phyloP scores from a whole-genome alignment of 2,329 filamentous ascomycete genomes.

The Paecilomyces sp. region DNA sequence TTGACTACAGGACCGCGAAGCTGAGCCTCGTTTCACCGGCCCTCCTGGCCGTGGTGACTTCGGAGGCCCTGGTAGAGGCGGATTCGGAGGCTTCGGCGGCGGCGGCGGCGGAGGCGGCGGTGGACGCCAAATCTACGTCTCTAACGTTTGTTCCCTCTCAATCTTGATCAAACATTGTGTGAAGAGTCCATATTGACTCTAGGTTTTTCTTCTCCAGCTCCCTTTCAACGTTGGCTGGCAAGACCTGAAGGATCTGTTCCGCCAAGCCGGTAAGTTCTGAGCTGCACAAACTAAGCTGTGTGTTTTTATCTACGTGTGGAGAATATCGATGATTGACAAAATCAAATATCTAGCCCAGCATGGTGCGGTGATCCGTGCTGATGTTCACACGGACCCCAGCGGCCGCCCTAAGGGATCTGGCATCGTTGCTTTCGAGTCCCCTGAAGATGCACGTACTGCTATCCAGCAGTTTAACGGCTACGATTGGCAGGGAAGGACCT shows the following conservation, averaged over 20 bases:
- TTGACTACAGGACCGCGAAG: constrained; percentile 77
- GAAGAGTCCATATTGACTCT: constrained; percentile 28
- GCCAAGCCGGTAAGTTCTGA: constrained; percentile 76
- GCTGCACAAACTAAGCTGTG: constrained; percentile 10
- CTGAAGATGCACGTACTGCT: constrained; percentile 89
- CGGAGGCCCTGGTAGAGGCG: constrained; percentile 47
- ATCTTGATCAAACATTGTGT: constrained; percentile 8
- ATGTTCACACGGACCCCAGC: constrained; percentile 87
- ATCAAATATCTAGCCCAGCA: constrained; percentile 36
- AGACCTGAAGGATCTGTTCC: constrained; percentile 96
- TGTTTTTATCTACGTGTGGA: constrained; percentile 6
- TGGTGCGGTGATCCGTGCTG: constrained; percentile 83
- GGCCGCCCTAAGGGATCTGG: constrained; percentile 94
- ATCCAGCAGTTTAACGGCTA: constrained; percentile 98
- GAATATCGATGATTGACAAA: constrained; percentile 22
- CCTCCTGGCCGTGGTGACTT: constrained; percentile 61
- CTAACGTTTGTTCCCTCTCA: constrained; percentile 73
- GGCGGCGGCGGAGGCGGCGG: constrained; percentile 51
- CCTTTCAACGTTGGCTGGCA: constrained; percentile 98
- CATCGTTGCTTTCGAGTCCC: constrained; percentile 91
- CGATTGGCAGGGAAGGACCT: constrained; percentile 89
- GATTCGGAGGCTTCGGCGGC: constrained; percentile 45
- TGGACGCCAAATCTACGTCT: constrained; percentile 90
- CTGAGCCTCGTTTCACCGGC: constrained; percentile 90
- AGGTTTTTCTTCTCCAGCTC: constrained; percentile 53